These are phyloP conservation scores for Sporothrix luriei DNA, from an alignment of 2,329 filamentous ascomycete genomes.

Conservation along the genomic window DNA sequence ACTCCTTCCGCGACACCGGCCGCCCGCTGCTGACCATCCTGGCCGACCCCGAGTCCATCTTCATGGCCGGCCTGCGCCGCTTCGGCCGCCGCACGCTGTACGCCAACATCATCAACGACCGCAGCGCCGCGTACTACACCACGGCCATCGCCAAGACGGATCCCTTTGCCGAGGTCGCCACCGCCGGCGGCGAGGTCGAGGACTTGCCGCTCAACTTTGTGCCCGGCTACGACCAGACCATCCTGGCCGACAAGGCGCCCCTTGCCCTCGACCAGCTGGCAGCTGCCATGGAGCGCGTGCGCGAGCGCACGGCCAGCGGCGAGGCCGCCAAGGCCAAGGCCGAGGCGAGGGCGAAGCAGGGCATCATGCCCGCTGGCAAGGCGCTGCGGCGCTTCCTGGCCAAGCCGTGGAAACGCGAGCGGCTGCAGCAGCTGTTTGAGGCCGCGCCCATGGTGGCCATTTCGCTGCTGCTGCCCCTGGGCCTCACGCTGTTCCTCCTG, in stretches of 20 bases:
- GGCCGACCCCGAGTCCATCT: constrained; percentile 81
- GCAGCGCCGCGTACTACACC: constrained; percentile 80
- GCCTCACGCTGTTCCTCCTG: constrained; percentile 68
- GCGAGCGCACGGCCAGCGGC: constrained; percentile 22
- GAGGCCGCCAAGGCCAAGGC: constrained; percentile 16
- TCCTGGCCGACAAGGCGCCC: constrained; percentile 70
- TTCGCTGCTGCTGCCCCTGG: constrained; percentile 72
- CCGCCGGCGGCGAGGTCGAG: constrained; percentile 53
- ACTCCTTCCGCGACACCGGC: constrained; percentile 81
- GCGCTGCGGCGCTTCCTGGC: constrained; percentile 30
- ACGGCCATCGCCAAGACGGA: constrained; percentile 76
- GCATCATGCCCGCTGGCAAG: background rate
- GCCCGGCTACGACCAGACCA: constrained; percentile 70
- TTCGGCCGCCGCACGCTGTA: constrained; percentile 82
- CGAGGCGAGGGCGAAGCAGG: constrained; percentile 6
- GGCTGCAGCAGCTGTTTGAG: constrained; percentile 30
- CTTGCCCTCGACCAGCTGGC: constrained; percentile 42
- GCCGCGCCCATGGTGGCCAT: constrained; percentile 62
- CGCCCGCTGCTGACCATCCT: constrained; percentile 78
- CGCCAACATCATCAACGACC: constrained; percentile 84
- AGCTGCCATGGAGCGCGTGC: background rate
- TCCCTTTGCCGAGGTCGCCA: constrained; percentile 60
- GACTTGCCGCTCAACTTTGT: constrained; percentile 73
- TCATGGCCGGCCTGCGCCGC: constrained; percentile 73
- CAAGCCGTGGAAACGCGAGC: constrained; percentile 32